Conservation (phyloP, 768 basidiomycete genomes). For the Russula brevipes region DNA sequence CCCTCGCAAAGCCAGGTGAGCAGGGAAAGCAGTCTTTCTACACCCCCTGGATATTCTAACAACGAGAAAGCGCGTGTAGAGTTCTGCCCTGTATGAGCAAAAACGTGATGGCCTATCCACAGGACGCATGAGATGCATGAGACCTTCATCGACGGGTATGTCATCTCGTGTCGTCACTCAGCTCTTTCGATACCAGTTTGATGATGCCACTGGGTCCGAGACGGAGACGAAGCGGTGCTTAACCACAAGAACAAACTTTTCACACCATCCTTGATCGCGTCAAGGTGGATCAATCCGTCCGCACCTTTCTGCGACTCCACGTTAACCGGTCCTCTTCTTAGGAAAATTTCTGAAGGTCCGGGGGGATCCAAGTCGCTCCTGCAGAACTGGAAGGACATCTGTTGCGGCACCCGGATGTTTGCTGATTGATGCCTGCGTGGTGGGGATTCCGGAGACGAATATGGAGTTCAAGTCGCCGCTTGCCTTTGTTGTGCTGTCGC, state of each 20-base stretch:
- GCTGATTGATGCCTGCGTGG: constrained; percentile 32
- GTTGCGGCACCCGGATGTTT: constrained; percentile 43
- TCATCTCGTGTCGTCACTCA: neutral
- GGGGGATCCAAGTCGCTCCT: constrained; percentile 31
- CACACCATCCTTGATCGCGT: constrained; percentile 54
- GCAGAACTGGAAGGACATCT: constrained; percentile 37
- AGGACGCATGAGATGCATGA: constrained; percentile 65
- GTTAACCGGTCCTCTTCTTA: neutral
- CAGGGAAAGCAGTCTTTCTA: constrained; percentile 45
- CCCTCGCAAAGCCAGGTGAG: constrained; percentile 47
- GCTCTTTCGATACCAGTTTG: neutral
- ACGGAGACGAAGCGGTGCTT: constrained; percentile 59
- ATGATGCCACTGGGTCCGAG: constrained; percentile 52
- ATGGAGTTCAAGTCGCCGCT: constrained; percentile 67
- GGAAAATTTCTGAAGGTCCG: constrained; percentile 5
- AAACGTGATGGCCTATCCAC: neutral
- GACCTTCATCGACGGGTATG: constrained; percentile 61
- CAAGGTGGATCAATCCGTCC: constrained; percentile 38
- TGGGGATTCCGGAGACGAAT: constrained; percentile 62
- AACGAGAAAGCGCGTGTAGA: constrained; percentile 52
- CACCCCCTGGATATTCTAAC: constrained; percentile 44
- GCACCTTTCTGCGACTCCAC: neutral
- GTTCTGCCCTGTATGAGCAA: neutral
- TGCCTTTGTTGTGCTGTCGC: constrained; percentile 58
- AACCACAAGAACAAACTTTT: constrained; percentile 49